These are phyloP conservation scores for Picochlorum sp. DNA, from an alignment of 139 green algal genomes.

Conservation along the genomic window DNA sequence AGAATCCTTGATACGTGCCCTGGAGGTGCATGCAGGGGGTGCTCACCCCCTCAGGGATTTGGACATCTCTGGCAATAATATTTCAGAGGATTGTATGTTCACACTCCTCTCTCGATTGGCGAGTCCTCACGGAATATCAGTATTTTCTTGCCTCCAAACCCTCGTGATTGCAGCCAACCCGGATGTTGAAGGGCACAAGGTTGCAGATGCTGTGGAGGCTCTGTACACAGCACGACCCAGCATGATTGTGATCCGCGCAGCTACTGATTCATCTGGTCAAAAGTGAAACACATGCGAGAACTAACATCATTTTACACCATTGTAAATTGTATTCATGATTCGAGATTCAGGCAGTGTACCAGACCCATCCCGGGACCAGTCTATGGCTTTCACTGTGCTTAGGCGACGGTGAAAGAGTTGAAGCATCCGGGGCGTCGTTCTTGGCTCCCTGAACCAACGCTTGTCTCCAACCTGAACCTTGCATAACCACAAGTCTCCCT, in stretches of 20 bases:
- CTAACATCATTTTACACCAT: no score
- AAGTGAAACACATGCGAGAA: neutral
- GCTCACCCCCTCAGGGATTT: conserved; percentile 15
- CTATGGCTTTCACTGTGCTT: conserved; percentile 14
- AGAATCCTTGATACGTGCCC: conserved; percentile 4
- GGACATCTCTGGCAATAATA: conserved; percentile 25
- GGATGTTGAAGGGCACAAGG: conserved; percentile 2
- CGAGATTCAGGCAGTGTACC: no score
- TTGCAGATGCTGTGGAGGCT: conserved; percentile 10
- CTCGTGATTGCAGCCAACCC: conserved; percentile 29
- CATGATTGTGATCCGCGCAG: conserved; percentile 16
- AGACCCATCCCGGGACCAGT: neutral
- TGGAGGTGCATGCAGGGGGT: neutral
- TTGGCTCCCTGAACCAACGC: conserved; percentile 69
- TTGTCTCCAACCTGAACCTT: conserved; percentile 71
- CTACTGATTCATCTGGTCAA: conserved; percentile 6
- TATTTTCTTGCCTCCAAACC: neutral
- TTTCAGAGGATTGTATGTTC: conserved; percentile 12
- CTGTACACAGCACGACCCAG: conserved; percentile 6
- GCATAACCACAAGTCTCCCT: conserved; percentile 73
- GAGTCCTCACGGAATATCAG: neutral
- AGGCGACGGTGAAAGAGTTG: conserved; percentile 62
- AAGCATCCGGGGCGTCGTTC: conserved; percentile 28
- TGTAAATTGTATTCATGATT: conserved; percentile 1
- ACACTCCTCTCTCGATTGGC: conserved; percentile 11